Evolutionary conservation across 2,329 filamentous ascomycete species (phyloP).

Genomic region (Penicillium nordicum): DNA sequence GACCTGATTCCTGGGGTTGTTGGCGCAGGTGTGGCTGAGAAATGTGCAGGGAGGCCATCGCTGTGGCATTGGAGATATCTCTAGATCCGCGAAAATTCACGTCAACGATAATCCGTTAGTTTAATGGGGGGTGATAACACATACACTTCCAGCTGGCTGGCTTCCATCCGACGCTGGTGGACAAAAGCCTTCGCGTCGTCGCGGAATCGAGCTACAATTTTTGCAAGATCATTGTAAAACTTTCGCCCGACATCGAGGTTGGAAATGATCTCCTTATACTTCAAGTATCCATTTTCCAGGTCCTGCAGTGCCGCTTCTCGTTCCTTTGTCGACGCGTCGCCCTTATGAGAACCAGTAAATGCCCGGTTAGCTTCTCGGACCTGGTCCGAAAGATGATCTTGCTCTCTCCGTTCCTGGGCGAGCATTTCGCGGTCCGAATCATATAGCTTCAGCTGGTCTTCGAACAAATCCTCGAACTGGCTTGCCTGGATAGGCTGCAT

Average conservation of each 20-base stretch:
- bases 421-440: conserved; percentile 72
- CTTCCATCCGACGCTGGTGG: conserved; percentile 75
- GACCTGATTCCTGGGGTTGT: conserved; percentile 31
- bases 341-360: conserved; percentile 69
- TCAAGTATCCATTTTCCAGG: conserved; percentile 86
- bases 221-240: conserved; percentile 94
- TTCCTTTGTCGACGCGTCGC: conserved; percentile 66
- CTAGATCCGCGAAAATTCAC: conserved; percentile 27
- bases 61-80: conserved; percentile 53
- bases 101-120: conserved; percentile 2
- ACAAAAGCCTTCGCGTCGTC: conserved; percentile 78
- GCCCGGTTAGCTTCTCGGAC: conserved; percentile 72
- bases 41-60: conserved; percentile 59
- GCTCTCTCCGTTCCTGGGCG: conserved; percentile 68
- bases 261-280: conserved; percentile 92
- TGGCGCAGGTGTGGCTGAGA: conserved; percentile 30
- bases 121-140: conserved; percentile 26
- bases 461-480: conserved; percentile 90
- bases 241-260: conserved; percentile 89
- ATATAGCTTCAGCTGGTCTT: conserved; percentile 75
- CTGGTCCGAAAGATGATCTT: conserved; percentile 66
- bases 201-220: conserved; percentile 79
- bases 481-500: conserved; percentile 80
- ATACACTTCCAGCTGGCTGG: conserved; percentile 71
- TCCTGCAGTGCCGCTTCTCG: conserved; percentile 82